Evolutionary conservation across 345 rosid species (phyloP).

Genomic region (Hibiscus trionum): DNA sequence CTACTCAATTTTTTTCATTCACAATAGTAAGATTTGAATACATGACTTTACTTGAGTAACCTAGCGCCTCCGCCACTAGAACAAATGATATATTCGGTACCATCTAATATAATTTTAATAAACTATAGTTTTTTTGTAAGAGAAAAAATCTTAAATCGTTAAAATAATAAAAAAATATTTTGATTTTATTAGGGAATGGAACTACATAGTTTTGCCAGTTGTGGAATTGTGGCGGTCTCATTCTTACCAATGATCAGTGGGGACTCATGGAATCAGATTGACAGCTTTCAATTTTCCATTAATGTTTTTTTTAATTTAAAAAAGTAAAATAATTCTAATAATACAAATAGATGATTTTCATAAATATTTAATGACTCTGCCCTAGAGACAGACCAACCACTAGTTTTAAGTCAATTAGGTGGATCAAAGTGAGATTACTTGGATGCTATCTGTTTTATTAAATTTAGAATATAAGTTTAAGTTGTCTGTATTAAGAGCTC

Average conservation of each 20-base stretch:
- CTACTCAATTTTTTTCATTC: too few relatives aligned
- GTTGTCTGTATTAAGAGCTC: neutral
- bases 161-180: neutral
- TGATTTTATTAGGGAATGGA: neutral
- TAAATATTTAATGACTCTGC: neutral
- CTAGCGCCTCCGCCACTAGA: too few relatives aligned
- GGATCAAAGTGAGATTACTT: neutral
- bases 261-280: conserved; percentile 4
- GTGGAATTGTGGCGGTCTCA: neutral
- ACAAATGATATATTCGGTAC: too few relatives aligned
- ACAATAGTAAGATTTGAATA: too few relatives aligned
- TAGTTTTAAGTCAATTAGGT: too few relatives aligned
- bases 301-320: neutral
- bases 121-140: too few relatives aligned
- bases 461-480: neutral
- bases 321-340: neutral
- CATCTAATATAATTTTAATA: too few relatives aligned
- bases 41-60: too few relatives aligned
- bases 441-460: neutral
- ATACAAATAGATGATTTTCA: neutral
- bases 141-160: too few relatives aligned
- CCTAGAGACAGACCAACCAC: neutral
- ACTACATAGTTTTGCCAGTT: neutral
- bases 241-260: neutral
- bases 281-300: conserved; percentile 4